Base-by-base conservation (phyloP, 768 basidiomycete genomes). In the Termitomyces sp. region DNA sequence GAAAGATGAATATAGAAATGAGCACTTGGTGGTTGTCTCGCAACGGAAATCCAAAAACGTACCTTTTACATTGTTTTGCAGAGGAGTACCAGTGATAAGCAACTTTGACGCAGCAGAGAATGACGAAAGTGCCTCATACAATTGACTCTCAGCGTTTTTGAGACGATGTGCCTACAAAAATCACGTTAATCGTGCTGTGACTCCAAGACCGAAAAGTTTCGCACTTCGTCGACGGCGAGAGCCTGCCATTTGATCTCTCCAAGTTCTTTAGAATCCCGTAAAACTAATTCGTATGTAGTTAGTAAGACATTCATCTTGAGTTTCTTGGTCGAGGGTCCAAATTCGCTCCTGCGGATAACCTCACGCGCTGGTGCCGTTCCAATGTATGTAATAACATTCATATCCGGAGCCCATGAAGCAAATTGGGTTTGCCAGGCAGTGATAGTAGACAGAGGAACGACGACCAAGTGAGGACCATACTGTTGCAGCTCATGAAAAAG, bases 41-140 rank as follows among this genome's bases (percentile, higher is more conserved):
- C 10, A 9, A 27, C 10, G 31, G 16, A 55, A 26, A 26, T 16
- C 7, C 13, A 13, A 3, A 34, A 20, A 43, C 78, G 44, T 64
- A 94, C 95, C 95, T 79, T 94, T 98, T 65, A 99, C 96, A 68
- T 97, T 99, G 76, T 99, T 99, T 72, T 99, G 97, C 55, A 99
- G 77, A 26, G 97, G 97, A 2, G 97, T 99, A 16, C 97, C 97
- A 1, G 97, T 99, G 69, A 99, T 98, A 64, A 99, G 85, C 56
- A 99, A 81, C 74, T 96, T 94, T 37, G 91, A 94, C 4, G 90
- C 88, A 44, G 94, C 88, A 47, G 85, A 82, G 76, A 98, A 99
- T 61, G 90, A 83, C 66, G 84, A 80, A 55, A 99, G 78, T 5
- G 95, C 95, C 69, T 98, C 94, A 72, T 98, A 98, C 53, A 99